These are phyloP conservation scores for Colletotrichum sp. DNA, from an alignment of 2,329 filamentous ascomycete genomes.

Conservation along the genomic window DNA sequence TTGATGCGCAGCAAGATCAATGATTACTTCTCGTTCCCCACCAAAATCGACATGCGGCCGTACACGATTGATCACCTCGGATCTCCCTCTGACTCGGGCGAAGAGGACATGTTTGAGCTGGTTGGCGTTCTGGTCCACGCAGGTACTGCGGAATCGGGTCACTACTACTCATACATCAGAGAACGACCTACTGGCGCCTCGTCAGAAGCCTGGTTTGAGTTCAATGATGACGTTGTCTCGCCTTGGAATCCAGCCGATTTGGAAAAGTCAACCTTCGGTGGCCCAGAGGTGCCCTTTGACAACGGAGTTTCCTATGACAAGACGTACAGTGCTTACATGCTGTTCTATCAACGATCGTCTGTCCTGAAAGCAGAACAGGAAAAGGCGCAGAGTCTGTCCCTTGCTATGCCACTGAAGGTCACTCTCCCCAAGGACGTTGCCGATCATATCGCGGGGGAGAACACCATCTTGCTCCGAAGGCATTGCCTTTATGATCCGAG, in stretches of 20 bases:
- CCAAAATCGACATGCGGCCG: conserved; percentile 81
- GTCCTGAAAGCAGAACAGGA: conserved; percentile 62
- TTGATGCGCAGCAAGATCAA: conserved; percentile 92
- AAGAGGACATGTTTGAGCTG: conserved; percentile 85
- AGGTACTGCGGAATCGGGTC: conserved; percentile 90
- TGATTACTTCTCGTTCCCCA: conserved; percentile 89
- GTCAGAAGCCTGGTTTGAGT: conserved; percentile 77
- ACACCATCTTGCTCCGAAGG: conserved; percentile 73
- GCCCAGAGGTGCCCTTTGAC: conserved; percentile 58
- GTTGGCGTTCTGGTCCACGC: conserved; percentile 95
- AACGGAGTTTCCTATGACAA: conserved; percentile 64
- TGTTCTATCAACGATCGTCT: conserved; percentile 89
- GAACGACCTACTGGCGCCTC: conserved; percentile 67
- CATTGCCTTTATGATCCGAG: conserved; percentile 81
- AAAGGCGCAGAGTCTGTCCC: conserved; percentile 40
- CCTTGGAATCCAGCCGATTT: conserved; percentile 77
- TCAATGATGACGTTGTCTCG: conserved; percentile 87
- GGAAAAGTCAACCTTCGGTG: conserved; percentile 81
- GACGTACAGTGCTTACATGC: conserved; percentile 91
- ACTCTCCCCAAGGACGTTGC: conserved; percentile 50
- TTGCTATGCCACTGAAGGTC: conserved; percentile 48
- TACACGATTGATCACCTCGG: conserved; percentile 89
- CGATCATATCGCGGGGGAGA: conserved; percentile 72
- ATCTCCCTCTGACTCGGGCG: conserved; percentile 56
- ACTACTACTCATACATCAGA: conserved; percentile 96